Evolutionary conservation across 768 basidiomycete species (phyloP), one percentile per base, ranked within the genome.

Genomic region (Tylopilus rubrobrunneus): DNA sequence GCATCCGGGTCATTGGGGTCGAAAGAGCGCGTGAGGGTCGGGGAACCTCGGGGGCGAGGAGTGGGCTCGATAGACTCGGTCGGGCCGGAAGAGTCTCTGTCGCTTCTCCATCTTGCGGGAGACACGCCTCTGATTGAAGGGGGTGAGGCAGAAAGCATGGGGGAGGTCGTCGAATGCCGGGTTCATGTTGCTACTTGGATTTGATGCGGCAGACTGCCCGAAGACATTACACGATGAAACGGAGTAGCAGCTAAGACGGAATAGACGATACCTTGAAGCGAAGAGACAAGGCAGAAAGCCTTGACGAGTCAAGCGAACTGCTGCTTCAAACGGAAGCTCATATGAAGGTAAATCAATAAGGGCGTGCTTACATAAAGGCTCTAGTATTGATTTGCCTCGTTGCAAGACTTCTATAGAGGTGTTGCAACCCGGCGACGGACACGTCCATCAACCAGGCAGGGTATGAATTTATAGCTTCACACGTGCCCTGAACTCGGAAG

Each of bases 1-100:
- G 82, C 83, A 49, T 89, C 82, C 0, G 87, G 83, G 64, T 90
- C 86, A 73, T 85, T 78, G 10, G 78, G 80, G 65, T 89, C 84
- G 56, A 80, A 78, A 9, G 86, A 78, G 41, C 86, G 80, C 1
- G 72, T 66, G 15, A 87, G 69, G 3, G 82, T 82, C 1, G 89
- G 87, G 1, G 87, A 87, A 52, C 76, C 77, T 23, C 85, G 78
- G 45, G 78, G 67, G 1, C 73, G 77, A 6, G 72, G 56, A 39
- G 67, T 65, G 25, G 65, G 58, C 41, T 82, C 77, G 55, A 73
- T 70, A 49, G 73, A 62, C 39, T 76, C 73, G 45, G 72, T 74
- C 29, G 69, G 69, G 36, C 74, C 79, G 48, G 67, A 51, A 52
- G 72, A 74, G 28, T 68, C 66, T 12, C 54, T 27, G 37, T 67